phyloP scores from a whole-genome alignment of 805 yeast species.

The Ascoidea rubescens region DNA sequence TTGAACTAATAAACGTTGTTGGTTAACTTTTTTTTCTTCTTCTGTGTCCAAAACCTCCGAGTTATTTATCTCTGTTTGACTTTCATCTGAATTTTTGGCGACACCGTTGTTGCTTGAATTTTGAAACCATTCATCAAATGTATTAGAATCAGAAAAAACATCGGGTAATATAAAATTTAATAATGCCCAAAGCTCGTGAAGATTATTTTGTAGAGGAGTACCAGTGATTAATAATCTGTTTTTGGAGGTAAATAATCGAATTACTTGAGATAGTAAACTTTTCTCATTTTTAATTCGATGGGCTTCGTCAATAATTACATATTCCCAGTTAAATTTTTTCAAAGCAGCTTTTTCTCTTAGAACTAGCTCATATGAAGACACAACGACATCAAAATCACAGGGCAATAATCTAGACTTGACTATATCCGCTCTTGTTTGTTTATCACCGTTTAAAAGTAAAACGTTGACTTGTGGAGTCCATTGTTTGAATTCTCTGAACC shows the following conservation, averaged over 20 bases:
- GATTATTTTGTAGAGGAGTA: conserved; percentile 87
- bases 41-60: conserved; percentile 21
- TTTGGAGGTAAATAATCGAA: conserved; percentile 73
- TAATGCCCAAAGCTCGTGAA: conserved; percentile 94
- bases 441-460: conserved; percentile 77
- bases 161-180: conserved; percentile 85
- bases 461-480: conserved; percentile 95
- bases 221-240: conserved; percentile 86
- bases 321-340: conserved; percentile 84
- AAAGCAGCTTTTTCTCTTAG: conserved; percentile 73
- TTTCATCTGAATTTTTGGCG: background rate
- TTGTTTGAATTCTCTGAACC: conserved; percentile 87
- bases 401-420: conserved; percentile 45
- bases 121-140: conserved; percentile 82
- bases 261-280: conserved; percentile 82
- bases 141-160: conserved; percentile 82
- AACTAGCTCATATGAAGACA: conserved; percentile 90
- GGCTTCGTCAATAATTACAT: conserved; percentile 89
- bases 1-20: conserved; percentile 73
- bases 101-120: background rate
- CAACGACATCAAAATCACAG: conserved; percentile 78
- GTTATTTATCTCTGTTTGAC: background rate
- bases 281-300: conserved; percentile 95
- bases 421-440: conserved; percentile 57
- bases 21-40: conserved; percentile 29